Conservation (phyloP, 2,329 filamentous ascomycete species). For the Bipolaris oryzae region DNA sequence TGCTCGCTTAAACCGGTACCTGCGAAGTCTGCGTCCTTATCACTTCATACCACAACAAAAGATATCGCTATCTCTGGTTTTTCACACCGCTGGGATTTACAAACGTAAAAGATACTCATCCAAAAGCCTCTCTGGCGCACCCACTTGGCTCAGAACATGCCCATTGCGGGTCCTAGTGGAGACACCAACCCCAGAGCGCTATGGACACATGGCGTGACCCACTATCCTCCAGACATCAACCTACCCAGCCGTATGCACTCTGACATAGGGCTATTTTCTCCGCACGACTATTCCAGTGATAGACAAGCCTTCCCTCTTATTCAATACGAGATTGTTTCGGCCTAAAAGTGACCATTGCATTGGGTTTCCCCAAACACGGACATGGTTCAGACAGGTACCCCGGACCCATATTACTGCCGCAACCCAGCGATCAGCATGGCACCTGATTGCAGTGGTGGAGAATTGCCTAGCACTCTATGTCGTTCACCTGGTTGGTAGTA, state of each 20-base stretch:
- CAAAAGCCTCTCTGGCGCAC: not conserved
- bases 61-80: conserved; percentile 9
- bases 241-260: not conserved
- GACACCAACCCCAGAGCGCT: conserved; percentile 1
- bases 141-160: conserved; percentile 1
- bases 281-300: not conserved
- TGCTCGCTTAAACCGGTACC: not conserved
- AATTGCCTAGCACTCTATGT: not conserved
- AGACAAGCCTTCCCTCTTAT: not conserved
- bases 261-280: not conserved
- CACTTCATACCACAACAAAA: not conserved
- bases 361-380: not conserved
- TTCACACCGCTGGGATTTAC: not conserved
- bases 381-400: not conserved
- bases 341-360: not conserved
- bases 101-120: conserved; percentile 14
- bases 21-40: conserved; percentile 5
- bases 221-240: conserved; percentile 5
- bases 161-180: conserved; percentile 10
- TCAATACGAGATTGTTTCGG: not conserved
- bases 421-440: not conserved
- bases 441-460: not conserved
- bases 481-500: not conserved
- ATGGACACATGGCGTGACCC: conserved; percentile 8
- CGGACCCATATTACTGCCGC: not conserved